Evolutionary conservation across 1,139 yeast genomes (phyloP).

Genomic region (Barnettozyma hawaiiensis): DNA sequence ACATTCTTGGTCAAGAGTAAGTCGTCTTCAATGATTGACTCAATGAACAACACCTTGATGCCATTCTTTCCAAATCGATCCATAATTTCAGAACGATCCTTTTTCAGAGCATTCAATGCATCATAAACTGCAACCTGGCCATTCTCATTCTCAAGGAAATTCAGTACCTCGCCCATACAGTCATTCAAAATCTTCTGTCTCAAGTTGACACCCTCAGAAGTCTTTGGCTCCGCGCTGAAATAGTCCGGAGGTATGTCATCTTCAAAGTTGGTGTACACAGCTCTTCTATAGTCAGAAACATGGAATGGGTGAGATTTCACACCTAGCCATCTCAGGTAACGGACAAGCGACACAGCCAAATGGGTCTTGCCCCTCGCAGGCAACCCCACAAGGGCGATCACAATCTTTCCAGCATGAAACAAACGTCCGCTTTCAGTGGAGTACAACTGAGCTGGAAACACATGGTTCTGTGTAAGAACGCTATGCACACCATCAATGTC

Average conservation of each 20-base stretch:
- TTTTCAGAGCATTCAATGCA: slow-evolving; percentile 81
- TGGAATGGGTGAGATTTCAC: slow-evolving; percentile 91
- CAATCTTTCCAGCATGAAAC: slow-evolving; percentile 92
- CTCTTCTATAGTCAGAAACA: slow-evolving; percentile 85
- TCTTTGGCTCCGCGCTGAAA: slow-evolving; percentile 58
- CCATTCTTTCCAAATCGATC: slow-evolving; percentile 48
- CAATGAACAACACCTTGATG: slow-evolving; percentile 81
- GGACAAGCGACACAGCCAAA: slow-evolving; percentile 81
- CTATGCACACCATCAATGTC: slow-evolving; percentile 35
- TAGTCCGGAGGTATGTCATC: slow-evolving; percentile 62
- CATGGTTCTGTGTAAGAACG: slow-evolving; percentile 32
- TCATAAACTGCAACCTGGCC: slow-evolving; percentile 97
- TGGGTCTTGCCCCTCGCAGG: slow-evolving; percentile 98
- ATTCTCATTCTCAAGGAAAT: slow-evolving; percentile 64
- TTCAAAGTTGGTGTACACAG: slow-evolving; percentile 33
- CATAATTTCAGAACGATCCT: slow-evolving; percentile 56
- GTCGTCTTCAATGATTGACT: slow-evolving; percentile 75
- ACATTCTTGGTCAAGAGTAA: slow-evolving; percentile 68
- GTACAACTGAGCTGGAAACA: slow-evolving; percentile 81
- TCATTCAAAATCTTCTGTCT: slow-evolving; percentile 56
- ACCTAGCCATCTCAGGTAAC: slow-evolving; percentile 92
- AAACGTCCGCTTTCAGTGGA: slow-evolving; percentile 85
- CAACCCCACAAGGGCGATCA: slow-evolving; percentile 84
- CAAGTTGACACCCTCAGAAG: slow-evolving; percentile 46
- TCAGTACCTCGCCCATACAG: slow-evolving; percentile 64